phyloP scores from a whole-genome alignment of 75 land plant species.

The Sequoia sempervirens region DNA sequence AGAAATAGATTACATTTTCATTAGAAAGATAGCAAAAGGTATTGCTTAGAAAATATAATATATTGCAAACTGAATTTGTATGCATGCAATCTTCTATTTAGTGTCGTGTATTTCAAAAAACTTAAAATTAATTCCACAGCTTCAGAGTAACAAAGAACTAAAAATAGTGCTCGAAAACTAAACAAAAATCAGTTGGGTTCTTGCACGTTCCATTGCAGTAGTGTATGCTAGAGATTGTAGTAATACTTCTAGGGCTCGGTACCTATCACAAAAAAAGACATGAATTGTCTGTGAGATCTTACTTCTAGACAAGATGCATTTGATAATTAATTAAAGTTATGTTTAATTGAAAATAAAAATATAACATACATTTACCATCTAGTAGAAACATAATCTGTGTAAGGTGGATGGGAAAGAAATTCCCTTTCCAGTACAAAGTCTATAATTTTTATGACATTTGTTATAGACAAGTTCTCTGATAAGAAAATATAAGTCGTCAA shows the following conservation, averaged over 20 bases:
- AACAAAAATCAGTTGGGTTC: background rate
- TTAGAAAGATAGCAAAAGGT: too few relatives aligned
- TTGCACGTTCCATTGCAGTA: conserved; percentile 66
- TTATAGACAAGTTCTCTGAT: conserved; percentile 84
- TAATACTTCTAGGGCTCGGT: conserved; percentile 89
- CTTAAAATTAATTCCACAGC: too few relatives aligned
- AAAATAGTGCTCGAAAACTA: background rate
- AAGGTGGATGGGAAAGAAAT: conserved; percentile 66
- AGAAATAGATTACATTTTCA: too few relatives aligned
- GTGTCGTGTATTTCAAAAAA: too few relatives aligned
- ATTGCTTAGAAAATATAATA: background rate
- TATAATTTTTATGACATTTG: conserved; percentile 78
- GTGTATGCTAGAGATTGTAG: conserved; percentile 57
- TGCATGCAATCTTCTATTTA: background rate
- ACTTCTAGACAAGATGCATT: too few relatives aligned
- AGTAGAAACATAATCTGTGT: too few relatives aligned
- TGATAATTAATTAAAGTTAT: too few relatives aligned
- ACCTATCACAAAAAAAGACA: too few relatives aligned
- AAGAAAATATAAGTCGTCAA: background rate
- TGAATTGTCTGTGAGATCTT: too few relatives aligned
- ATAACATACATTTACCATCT: too few relatives aligned
- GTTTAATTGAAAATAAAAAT: too few relatives aligned
- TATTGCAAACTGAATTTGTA: background rate
- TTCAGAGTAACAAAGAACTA: too few relatives aligned
- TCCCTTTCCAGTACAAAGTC: conserved; percentile 97